phyloP scores from a whole-genome alignment of 306 rosid genomes.

The Inga oerstediana region DNA sequence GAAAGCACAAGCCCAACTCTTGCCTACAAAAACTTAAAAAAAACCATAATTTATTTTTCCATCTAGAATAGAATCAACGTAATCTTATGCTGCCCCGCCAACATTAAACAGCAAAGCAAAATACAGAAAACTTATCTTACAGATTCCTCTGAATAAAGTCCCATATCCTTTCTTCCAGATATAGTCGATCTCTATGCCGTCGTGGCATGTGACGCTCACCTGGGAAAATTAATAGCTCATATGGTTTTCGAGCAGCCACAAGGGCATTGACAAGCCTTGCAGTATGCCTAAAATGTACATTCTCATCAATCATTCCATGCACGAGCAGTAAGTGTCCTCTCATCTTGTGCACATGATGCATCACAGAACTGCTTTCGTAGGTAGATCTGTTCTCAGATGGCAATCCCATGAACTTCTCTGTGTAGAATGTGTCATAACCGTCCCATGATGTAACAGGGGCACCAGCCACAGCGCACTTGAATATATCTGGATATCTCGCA shows the following conservation, averaged over 20 bases:
- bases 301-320: constrained; percentile 98
- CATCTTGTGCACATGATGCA: constrained; percentile 77
- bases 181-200: constrained; percentile 68
- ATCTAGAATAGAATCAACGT: neutral
- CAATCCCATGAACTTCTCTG: constrained; percentile 95
- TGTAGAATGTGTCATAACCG: constrained; percentile 93
- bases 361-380: constrained; percentile 66
- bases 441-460: constrained; percentile 97
- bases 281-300: constrained; percentile 95
- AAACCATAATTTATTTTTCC: too few species aligned
- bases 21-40: constrained; percentile 25
- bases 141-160: constrained; percentile 80
- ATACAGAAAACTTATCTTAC: constrained; percentile 42
- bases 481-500: constrained; percentile 73
- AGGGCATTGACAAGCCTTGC: constrained; percentile 93
- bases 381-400: constrained; percentile 55
- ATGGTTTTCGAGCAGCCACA: constrained; percentile 74
- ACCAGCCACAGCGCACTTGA: constrained; percentile 79
- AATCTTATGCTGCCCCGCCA: constrained; percentile 21
- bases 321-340: constrained; percentile 74
- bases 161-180: constrained; percentile 97
- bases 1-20: constrained; percentile 13
- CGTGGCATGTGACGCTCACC: constrained; percentile 98
- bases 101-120: constrained; percentile 32
- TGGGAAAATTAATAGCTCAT: constrained; percentile 85